Conservation (phyloP, 257 asterid species). For the Paraleonurus japonicus region DNA sequence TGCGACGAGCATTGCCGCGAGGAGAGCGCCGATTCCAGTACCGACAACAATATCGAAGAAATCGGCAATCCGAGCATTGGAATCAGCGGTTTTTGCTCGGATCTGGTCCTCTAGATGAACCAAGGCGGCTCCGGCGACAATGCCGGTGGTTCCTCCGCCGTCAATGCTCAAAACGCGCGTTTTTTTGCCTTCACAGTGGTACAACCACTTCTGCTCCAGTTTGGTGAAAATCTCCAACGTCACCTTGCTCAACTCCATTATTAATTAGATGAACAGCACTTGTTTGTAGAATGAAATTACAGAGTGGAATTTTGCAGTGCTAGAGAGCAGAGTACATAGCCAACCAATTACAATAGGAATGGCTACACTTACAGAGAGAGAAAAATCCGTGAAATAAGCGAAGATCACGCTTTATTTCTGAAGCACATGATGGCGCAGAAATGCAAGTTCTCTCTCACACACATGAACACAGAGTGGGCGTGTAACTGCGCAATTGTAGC, state of each 20-base stretch:
- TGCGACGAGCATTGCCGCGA: conserved; percentile 80
- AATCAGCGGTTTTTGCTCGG: conserved; percentile 64
- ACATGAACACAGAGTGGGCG: conserved; percentile 12
- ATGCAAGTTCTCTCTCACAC: conserved; percentile 12
- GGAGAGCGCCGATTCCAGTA: conserved; percentile 85
- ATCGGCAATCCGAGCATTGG: conserved; percentile 65
- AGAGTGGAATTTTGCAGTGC: neutral
- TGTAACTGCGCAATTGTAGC: conserved; percentile 26
- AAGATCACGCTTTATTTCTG: conserved; percentile 49
- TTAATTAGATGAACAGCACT: neutral
- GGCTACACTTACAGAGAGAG: conserved; percentile 5
- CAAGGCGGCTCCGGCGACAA: conserved; percentile 62
- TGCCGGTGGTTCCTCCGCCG: conserved; percentile 74
- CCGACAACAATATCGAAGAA: conserved; percentile 86
- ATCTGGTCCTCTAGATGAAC: conserved; percentile 79
- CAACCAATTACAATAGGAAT: conserved; percentile 1
- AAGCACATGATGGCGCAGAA: conserved; percentile 43
- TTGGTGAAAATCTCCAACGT: conserved; percentile 84
- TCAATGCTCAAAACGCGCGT: conserved; percentile 75
- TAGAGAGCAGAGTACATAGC: neutral
- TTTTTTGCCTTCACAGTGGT: conserved; percentile 74
- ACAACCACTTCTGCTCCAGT: conserved; percentile 88
- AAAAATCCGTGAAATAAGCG: conserved; percentile 42
- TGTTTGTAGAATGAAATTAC: neutral
- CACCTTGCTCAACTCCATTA: conserved; percentile 67